Percentiles rank a stretch among this genome's conserved stretches.
These are phyloP conservation scores for Dorcoceras hygrometricum DNA, from an alignment of 257 asterid species.

Conservation along the genomic window DNA sequence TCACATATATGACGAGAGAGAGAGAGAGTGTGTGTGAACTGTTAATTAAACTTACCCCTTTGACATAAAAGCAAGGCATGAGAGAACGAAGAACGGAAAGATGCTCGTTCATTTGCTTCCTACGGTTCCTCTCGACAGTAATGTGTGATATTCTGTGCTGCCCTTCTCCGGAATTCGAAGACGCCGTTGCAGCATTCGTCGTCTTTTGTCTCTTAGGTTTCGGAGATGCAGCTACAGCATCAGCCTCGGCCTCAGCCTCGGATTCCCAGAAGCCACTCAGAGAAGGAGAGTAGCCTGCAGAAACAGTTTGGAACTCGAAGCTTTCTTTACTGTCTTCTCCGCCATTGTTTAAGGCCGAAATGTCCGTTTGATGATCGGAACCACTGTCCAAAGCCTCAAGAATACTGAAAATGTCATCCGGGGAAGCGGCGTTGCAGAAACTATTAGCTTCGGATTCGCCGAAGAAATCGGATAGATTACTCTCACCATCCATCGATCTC, in stretches of 20 bases:
- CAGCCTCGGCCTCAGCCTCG: conserved; percentile 36
- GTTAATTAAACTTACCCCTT: too few species aligned
- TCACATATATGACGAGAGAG: too few species aligned
- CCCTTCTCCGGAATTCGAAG: conserved; percentile 34
- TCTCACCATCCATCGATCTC: conserved; percentile 41
- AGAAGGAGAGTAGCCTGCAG: conserved; percentile 29
- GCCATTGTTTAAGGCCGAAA: conserved; percentile 18
- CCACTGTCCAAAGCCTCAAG: conserved; percentile 56
- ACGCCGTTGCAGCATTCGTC: conserved; percentile 15
- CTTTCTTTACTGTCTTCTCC: conserved; percentile 26
- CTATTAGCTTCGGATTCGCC: conserved; percentile 33
- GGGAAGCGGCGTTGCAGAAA: conserved; percentile 26
- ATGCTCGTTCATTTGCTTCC: conserved; percentile 89
- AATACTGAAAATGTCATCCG: conserved; percentile 68
- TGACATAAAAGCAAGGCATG: conserved; percentile 83
- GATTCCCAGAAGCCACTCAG: conserved; percentile 30
- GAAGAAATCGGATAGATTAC: conserved; percentile 35
- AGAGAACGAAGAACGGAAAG: conserved; percentile 66
- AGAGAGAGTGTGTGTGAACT: neutral
- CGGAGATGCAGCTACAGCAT: conserved; percentile 29
- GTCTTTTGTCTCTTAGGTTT: conserved; percentile 53
- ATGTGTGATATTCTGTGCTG: conserved; percentile 54
- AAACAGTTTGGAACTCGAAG: conserved; percentile 47
- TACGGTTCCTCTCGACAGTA: conserved; percentile 73
- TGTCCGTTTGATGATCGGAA: conserved; percentile 23